Conservation (phyloP, 306 rosid genomes). For the Rubus idaeus region DNA sequence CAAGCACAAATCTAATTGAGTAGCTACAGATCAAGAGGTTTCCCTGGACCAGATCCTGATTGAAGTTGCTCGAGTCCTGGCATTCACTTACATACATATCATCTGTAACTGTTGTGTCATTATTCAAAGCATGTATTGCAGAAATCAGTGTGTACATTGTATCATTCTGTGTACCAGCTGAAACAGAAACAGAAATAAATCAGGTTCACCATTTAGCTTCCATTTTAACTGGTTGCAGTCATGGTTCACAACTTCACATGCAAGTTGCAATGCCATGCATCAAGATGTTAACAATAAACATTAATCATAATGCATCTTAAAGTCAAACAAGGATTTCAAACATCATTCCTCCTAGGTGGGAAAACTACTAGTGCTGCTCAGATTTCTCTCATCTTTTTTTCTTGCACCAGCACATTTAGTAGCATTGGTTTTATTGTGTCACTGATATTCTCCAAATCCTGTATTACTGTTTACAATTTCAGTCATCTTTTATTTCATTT, state of each 20-base stretch:
- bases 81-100: conserved; percentile 91
- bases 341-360: too few relatives aligned
- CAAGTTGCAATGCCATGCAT: conserved; percentile 21
- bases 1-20: conserved; percentile 91
- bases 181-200: conserved; percentile 21
- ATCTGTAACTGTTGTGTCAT: conserved; percentile 41
- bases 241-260: neutral
- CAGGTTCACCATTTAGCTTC: neutral
- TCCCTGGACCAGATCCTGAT: conserved; percentile 55
- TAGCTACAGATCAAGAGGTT: conserved; percentile 96
- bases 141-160: conserved; percentile 57
- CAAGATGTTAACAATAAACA: neutral
- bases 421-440: too few relatives aligned
- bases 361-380: too few relatives aligned
- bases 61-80: conserved; percentile 72
- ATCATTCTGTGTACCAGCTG: conserved; percentile 69
- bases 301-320: too few relatives aligned
- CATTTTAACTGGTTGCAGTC: neutral
- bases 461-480: too few relatives aligned
- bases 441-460: too few relatives aligned
- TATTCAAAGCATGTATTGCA: conserved; percentile 74
- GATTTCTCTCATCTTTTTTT: too few relatives aligned
- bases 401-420: too few relatives aligned
- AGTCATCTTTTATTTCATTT: too few relatives aligned
- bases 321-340: too few relatives aligned